Conservation (phyloP, 2,329 filamentous ascomycete species). For the Fusarium solani-melongenae region DNA sequence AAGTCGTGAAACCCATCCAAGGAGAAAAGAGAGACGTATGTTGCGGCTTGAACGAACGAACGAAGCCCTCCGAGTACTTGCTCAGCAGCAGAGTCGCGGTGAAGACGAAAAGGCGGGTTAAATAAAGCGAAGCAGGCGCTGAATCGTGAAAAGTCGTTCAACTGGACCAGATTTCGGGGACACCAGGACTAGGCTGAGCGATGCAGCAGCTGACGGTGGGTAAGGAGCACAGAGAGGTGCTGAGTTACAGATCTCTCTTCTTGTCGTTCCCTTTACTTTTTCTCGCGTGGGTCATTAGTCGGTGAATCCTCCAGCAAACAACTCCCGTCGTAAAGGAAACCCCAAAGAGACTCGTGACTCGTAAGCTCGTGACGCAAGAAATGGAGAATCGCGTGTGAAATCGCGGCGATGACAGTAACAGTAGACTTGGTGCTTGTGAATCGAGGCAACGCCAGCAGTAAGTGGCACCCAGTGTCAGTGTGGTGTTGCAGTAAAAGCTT, state of each 20-base stretch:
- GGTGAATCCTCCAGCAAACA: conserved; percentile 7
- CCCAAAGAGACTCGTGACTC: conserved; percentile 29
- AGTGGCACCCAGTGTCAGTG: conserved; percentile 15
- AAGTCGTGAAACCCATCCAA: conserved; percentile 5
- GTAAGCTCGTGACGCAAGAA: conserved; percentile 40
- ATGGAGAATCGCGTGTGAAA: conserved; percentile 26
- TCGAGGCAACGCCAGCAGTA: conserved; percentile 25
- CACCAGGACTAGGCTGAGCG: conserved; percentile 13
- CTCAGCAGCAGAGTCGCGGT: background rate
- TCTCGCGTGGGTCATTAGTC: conserved; percentile 19
- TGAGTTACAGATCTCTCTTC: conserved; percentile 18
- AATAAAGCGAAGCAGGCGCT: background rate
- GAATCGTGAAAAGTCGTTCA: conserved; percentile 6
- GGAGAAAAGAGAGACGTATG: background rate
- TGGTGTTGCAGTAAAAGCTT: conserved; percentile 33
- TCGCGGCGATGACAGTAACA: conserved; percentile 28
- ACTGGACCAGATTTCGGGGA: conserved; percentile 6
- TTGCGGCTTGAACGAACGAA: conserved; percentile 4
- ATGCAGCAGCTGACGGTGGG: conserved; percentile 26
- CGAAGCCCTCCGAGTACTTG: background rate
- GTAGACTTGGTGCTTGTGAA: conserved; percentile 33
- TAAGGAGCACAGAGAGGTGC: conserved; percentile 10
- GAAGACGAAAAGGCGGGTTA: background rate
- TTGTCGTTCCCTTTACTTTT: conserved; percentile 20
- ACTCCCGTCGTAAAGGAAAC: conserved; percentile 21